Conservation (phyloP, 2,329 filamentous ascomycete species). For the Ophiostoma sp. region DNA sequence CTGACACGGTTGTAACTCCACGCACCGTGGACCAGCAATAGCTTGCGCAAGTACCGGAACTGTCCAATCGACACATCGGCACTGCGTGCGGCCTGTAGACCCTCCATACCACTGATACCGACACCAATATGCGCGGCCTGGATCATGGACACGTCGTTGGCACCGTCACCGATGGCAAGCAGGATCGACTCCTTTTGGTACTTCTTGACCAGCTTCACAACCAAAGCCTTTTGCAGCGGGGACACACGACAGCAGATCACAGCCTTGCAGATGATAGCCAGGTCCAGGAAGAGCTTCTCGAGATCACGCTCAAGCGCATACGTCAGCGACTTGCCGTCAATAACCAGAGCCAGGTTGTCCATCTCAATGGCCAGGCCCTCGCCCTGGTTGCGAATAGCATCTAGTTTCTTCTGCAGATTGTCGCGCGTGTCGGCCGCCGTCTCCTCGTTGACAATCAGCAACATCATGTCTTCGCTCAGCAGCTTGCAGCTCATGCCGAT, state of each 20-base stretch:
- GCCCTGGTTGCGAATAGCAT: conserved; percentile 79
- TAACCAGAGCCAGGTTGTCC: conserved; percentile 84
- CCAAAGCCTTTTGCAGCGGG: conserved; percentile 90
- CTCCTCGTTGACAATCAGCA: conserved; percentile 94
- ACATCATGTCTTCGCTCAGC: conserved; percentile 96
- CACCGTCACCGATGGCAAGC: conserved; percentile 92
- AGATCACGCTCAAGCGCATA: conserved; percentile 89
- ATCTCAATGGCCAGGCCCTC: conserved; percentile 64
- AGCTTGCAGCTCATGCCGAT: conserved; percentile 99
- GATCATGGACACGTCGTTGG: conserved; percentile 99
- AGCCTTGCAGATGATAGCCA: conserved; percentile 96
- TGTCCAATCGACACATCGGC: conserved; percentile 95
- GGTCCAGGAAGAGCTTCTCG: conserved; percentile 86
- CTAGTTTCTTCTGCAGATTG: conserved; percentile 88
- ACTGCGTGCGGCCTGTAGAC: conserved; percentile 90
- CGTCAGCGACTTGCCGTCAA: conserved; percentile 92
- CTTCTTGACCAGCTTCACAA: conserved; percentile 96
- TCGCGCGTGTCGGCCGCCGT: conserved; percentile 69
- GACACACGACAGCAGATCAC: conserved; percentile 98
- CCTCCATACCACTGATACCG: conserved; percentile 94
- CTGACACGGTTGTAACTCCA: conserved; percentile 98
- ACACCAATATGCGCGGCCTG: conserved; percentile 97
- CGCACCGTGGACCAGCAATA: conserved; percentile 88
- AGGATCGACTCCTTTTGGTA: conserved; percentile 83
- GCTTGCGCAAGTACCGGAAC: conserved; percentile 89